Percentiles rank a stretch among this genome's conserved stretches.
phyloP scores from a whole-genome alignment of 257 asterid species.

The Mentha longifolia region DNA sequence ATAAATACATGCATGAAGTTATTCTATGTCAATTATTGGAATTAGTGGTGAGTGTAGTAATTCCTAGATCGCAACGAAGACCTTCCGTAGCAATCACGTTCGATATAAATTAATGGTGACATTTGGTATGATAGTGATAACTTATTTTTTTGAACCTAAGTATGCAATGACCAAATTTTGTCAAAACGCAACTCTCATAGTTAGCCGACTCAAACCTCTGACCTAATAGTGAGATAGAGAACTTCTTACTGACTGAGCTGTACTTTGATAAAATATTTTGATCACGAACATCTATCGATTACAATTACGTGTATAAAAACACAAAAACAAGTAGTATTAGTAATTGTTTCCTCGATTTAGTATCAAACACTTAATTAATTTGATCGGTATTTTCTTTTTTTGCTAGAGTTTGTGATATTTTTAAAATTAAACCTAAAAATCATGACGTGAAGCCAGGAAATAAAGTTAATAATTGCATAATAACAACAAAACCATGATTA shows the following conservation, averaged over 20 bases:
- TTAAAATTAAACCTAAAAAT: no score
- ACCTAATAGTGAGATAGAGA: no score
- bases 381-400: no score
- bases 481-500: no score
- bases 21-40: background rate
- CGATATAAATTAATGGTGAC: background rate
- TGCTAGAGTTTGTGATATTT: no score
- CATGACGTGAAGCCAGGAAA: no score
- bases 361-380: background rate
- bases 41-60: background rate
- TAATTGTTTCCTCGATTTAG: no score
- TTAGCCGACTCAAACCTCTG: no score
- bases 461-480: no score
- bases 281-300: background rate
- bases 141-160: background rate
- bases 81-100: constrained; percentile 7
- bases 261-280: background rate
- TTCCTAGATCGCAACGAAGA: constrained; percentile 1
- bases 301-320: background rate
- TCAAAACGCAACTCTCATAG: background rate
- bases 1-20: background rate
- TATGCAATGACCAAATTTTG: background rate
- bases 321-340: no score
- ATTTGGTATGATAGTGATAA: background rate
- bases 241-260: no score